These are phyloP conservation scores for Jimgerdemannia flammicorona DNA, from an alignment of 192 early-diverging fungal genomes.

Conservation along the genomic window DNA sequence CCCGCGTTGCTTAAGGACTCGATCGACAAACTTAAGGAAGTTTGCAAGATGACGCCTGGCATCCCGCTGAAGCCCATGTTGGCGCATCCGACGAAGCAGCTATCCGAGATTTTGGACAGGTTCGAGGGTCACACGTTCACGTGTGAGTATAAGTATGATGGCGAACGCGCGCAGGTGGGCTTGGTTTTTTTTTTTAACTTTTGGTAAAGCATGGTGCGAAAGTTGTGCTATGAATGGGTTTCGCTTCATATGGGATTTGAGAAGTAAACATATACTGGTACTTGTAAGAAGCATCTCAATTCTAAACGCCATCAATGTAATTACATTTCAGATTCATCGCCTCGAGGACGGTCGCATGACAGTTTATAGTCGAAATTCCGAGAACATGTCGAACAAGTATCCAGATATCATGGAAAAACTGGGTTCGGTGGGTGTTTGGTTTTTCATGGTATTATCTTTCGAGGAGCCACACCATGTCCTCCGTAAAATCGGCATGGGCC, in stretches of 20 bases:
- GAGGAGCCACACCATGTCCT: too few species aligned
- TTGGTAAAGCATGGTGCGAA: too few species aligned
- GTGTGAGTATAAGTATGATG: constrained; percentile 99
- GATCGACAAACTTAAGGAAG: constrained; percentile 56
- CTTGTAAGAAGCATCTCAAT: too few species aligned
- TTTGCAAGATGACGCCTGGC: constrained; percentile 91
- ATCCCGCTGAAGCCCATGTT: constrained; percentile 99
- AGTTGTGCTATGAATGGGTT: too few species aligned
- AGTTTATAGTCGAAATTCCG: constrained; percentile 93
- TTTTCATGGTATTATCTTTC: constrained; percentile 1
- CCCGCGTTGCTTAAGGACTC: constrained; percentile 79
- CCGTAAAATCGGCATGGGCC: too few species aligned
- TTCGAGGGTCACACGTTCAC: constrained; percentile 92
- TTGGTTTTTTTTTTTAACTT: too few species aligned
- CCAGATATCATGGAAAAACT: constrained; percentile 87
- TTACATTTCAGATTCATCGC: constrained; percentile 89
- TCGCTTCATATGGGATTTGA: too few species aligned
- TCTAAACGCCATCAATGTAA: too few species aligned
- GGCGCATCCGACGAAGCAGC: constrained; percentile 94
- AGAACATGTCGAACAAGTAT: constrained; percentile 90
- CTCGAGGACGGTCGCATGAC: constrained; percentile 69
- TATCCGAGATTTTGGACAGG: constrained; percentile 89
- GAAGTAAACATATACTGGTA: too few species aligned
- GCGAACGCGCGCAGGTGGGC: constrained; percentile 83
- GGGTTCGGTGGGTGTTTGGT: constrained; percentile 46